These are phyloP conservation scores for Metarhizium sp. DNA, from an alignment of 2,329 filamentous ascomycete species.

Conservation along the genomic window DNA sequence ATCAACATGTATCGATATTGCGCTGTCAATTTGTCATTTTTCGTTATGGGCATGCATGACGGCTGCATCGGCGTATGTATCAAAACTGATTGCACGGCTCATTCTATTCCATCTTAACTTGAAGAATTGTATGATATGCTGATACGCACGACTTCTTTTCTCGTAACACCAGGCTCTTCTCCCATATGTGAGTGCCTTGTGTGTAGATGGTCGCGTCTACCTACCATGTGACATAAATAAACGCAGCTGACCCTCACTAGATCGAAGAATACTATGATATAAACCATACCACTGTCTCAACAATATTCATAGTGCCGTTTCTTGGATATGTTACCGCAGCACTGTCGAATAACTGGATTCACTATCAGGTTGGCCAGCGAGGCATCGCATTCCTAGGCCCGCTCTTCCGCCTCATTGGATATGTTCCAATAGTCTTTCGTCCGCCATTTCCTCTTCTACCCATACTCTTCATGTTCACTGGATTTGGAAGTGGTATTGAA, in stretches of 20 bases:
- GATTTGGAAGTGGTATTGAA: conserved; percentile 62
- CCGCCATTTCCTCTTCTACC: conserved; percentile 61
- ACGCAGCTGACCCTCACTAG: conserved; percentile 6
- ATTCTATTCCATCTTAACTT: not conserved
- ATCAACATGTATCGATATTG: conserved; percentile 50
- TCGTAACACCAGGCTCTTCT: conserved; percentile 32
- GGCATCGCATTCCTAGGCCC: conserved; percentile 61
- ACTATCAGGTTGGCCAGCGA: conserved; percentile 27
- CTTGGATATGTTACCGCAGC: conserved; percentile 55
- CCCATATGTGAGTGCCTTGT: conserved; percentile 28
- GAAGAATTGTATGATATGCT: too few species aligned
- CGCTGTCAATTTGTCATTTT: conserved; percentile 50
- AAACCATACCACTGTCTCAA: conserved; percentile 51
- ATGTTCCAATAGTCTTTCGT: conserved; percentile 55
- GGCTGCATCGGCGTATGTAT: conserved; percentile 50
- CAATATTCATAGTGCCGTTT: conserved; percentile 58
- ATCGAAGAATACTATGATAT: conserved; percentile 45
- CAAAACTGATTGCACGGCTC: not conserved
- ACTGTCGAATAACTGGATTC: conserved; percentile 45
- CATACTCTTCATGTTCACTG: conserved; percentile 54
- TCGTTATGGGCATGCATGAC: conserved; percentile 62
- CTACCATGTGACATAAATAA: not conserved
- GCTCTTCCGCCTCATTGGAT: conserved; percentile 52
- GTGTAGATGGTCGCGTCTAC: not conserved
- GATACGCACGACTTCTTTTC: not conserved